Percentiles rank a stretch among this genome's conserved stretches.
These are phyloP conservation scores for Penicillium nordicum DNA, from an alignment of 2,329 filamentous ascomycete species.

Conservation along the genomic window DNA sequence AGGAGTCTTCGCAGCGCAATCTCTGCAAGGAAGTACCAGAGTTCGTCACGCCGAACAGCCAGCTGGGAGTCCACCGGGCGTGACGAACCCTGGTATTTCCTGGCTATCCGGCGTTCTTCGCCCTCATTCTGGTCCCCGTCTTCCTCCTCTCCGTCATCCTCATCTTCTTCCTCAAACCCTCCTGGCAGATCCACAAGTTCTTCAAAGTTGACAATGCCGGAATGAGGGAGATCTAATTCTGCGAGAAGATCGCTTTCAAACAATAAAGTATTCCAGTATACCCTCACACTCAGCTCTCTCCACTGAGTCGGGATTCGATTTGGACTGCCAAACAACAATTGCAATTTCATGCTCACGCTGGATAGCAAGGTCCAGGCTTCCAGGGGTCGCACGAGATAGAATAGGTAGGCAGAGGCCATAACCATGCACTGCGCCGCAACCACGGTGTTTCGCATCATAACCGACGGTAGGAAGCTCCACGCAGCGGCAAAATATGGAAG, in stretches of 20 bases:
- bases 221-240: slow-evolving; percentile 77
- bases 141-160: slow-evolving; percentile 32
- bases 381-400: slow-evolving; percentile 75
- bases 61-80: neutral
- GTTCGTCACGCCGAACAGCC: slow-evolving; percentile 59
- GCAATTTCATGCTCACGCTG: slow-evolving; percentile 76
- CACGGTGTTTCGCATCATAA: slow-evolving; percentile 77
- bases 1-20: slow-evolving; percentile 74
- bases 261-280: slow-evolving; percentile 80
- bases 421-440: slow-evolving; percentile 77
- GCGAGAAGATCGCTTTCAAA: slow-evolving; percentile 78
- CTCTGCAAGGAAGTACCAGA: slow-evolving; percentile 84
- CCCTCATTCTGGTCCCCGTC: slow-evolving; percentile 3
- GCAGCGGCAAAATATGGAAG: slow-evolving; percentile 77
- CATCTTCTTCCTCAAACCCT: slow-evolving; percentile 68
- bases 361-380: slow-evolving; percentile 80
- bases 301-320: slow-evolving; percentile 67
- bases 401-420: slow-evolving; percentile 75
- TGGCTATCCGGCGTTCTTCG: neutral
- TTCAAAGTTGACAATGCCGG: slow-evolving; percentile 77
- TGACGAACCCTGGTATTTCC: neutral
- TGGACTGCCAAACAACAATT: slow-evolving; percentile 71
- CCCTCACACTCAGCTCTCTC: slow-evolving; percentile 69
- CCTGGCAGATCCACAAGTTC: slow-evolving; percentile 75
- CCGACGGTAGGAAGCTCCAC: slow-evolving; percentile 70